These are phyloP conservation scores for Diaporthe amygdali DNA, from an alignment of 2,329 filamentous ascomycete species.

Conservation along the genomic window DNA sequence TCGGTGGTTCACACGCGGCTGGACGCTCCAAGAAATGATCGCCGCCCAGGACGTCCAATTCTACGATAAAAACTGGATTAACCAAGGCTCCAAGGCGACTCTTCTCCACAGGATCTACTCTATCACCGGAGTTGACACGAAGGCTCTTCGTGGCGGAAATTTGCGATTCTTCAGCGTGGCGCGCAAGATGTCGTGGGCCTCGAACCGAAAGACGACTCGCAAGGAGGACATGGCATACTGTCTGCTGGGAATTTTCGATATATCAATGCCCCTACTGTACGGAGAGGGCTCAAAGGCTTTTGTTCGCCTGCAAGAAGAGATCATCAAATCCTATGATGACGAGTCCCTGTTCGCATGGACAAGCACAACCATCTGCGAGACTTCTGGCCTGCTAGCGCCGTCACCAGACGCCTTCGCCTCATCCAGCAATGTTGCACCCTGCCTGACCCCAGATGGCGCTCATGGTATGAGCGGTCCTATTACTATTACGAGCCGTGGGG, in stretches of 20 bases:
- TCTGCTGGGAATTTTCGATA: conserved; percentile 3
- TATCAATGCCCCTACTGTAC: background rate
- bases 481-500: background rate
- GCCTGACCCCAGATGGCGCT: background rate
- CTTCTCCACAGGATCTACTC: conserved; percentile 28
- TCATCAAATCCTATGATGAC: conserved; percentile 24
- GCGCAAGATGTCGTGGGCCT: background rate
- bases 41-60: conserved; percentile 24
- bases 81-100: background rate
- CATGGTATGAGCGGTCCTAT: background rate
- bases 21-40: conserved; percentile 26
- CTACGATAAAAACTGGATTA: conserved; percentile 25
- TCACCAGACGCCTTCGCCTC: background rate
- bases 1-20: conserved; percentile 20
- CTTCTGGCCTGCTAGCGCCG: conserved; percentile 17
- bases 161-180: background rate
- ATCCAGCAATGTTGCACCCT: background rate
- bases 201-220: background rate
- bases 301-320: conserved; percentile 12
- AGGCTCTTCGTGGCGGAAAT: conserved; percentile 21
- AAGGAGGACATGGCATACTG: conserved; percentile 14
- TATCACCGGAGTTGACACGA: background rate
- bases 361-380: conserved; percentile 26
- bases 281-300: conserved; percentile 10
- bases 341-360: conserved; percentile 14